A percentile compares a stretch with the other conserved stretches of the same genome.
phyloP scores from a whole-genome alignment of 2,329 filamentous ascomycete species.

The Basipetospora chlamydospora region DNA sequence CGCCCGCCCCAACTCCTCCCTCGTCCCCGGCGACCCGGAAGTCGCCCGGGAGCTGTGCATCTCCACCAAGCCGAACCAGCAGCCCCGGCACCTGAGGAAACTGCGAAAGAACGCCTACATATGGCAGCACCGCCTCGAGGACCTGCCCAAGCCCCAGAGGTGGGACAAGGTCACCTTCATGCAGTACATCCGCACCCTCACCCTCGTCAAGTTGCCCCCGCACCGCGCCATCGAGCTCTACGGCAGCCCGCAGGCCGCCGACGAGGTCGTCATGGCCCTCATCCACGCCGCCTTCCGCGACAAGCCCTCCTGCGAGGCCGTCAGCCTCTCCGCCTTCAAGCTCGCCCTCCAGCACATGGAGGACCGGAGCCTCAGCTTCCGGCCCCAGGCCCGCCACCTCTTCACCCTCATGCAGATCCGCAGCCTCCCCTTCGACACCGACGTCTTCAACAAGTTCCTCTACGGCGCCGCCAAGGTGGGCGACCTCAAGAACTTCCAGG shows the following conservation, averaged over 20 bases:
- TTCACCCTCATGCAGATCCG: slow-evolving; percentile 21
- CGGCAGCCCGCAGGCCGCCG: slow-evolving; percentile 18
- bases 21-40: slow-evolving; percentile 8
- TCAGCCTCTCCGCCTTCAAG: slow-evolving; percentile 27
- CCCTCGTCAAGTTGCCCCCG: slow-evolving; percentile 20
- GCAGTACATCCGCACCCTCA: slow-evolving; percentile 26
- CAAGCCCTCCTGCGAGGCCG: slow-evolving; percentile 15
- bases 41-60: slow-evolving; percentile 22
- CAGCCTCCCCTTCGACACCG: slow-evolving; percentile 27
- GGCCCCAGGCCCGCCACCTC: slow-evolving; percentile 17
- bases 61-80: slow-evolving; percentile 14
- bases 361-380: slow-evolving; percentile 12
- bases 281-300: slow-evolving; percentile 25
- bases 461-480: slow-evolving; percentile 22
- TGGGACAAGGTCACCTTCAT: slow-evolving; percentile 29
- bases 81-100: slow-evolving; percentile 12
- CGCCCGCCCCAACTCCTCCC: slow-evolving; percentile 17
- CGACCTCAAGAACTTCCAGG: slow-evolving; percentile 27
- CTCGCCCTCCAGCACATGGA: slow-evolving; percentile 28
- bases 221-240: slow-evolving; percentile 22
- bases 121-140: slow-evolving; percentile 21
- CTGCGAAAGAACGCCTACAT: slow-evolving; percentile 14
- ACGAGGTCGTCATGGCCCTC: slow-evolving; percentile 22
- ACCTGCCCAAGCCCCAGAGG: slow-evolving; percentile 20
- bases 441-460: slow-evolving; percentile 33